Percentiles rank a stretch among this genome's conserved stretches.
These are phyloP conservation scores for Acorus calamus DNA, from an alignment of 106 monocot species.

Conservation along the genomic window DNA sequence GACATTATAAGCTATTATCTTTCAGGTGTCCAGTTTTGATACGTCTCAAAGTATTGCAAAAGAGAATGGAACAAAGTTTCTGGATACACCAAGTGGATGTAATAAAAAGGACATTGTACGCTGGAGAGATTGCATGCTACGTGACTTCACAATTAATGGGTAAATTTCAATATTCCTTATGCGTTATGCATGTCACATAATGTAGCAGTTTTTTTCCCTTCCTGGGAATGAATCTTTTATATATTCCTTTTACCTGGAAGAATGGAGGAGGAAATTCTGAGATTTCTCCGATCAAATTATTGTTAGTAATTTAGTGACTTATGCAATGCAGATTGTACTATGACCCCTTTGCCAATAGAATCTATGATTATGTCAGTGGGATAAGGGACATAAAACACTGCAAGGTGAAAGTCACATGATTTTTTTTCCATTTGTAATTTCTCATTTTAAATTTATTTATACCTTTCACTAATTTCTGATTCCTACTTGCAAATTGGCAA, in stretches of 20 bases:
- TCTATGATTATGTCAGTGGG: slow-evolving; percentile 85
- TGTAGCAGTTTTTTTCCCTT: not conserved
- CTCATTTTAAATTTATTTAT: not conserved
- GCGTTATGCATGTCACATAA: not conserved
- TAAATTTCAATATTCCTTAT: slow-evolving; percentile 8
- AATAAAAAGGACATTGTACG: slow-evolving; percentile 36
- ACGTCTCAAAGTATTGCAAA: slow-evolving; percentile 21
- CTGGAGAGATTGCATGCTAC: slow-evolving; percentile 60
- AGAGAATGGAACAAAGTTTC: slow-evolving; percentile 13
- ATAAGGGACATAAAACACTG: slow-evolving; percentile 52
- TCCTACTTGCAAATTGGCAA: not conserved
- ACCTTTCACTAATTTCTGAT: slow-evolving; percentile 1
- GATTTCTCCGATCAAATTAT: no score
- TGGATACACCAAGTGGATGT: slow-evolving; percentile 15
- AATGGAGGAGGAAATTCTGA: no score
- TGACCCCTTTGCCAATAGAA: slow-evolving; percentile 50
- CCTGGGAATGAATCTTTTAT: not conserved
- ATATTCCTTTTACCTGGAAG: no score
- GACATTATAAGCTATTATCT: not conserved
- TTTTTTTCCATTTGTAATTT: not conserved
- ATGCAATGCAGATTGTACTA: slow-evolving; percentile 61
- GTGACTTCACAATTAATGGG: slow-evolving; percentile 94
- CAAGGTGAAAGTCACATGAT: slow-evolving; percentile 36
- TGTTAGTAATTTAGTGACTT: no score
- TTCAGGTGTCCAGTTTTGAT: slow-evolving; percentile 83